phyloP scores from a whole-genome alignment of 805 yeast species.

The Candida silvicultrix region DNA sequence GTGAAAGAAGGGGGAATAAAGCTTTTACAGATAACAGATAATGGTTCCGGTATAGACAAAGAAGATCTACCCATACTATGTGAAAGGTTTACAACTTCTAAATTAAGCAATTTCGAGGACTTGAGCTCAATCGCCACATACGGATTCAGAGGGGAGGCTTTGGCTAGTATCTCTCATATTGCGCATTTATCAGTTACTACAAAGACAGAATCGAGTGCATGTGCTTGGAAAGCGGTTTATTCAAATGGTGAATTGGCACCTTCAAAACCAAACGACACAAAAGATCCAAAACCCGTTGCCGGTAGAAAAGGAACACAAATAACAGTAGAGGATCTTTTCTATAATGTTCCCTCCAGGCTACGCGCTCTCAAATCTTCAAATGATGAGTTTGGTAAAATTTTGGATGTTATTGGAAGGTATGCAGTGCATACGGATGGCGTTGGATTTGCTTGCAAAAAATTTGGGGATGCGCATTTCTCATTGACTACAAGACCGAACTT shows the following conservation, averaged over 20 bases:
- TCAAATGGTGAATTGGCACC: slow-evolving; percentile 56
- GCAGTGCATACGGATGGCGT: slow-evolving; percentile 66
- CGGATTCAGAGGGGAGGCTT: slow-evolving; percentile 96
- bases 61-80: slow-evolving; percentile 79
- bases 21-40: slow-evolving; percentile 79
- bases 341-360: slow-evolving; percentile 76
- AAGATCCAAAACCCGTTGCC: slow-evolving; percentile 68
- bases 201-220: slow-evolving; percentile 48
- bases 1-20: slow-evolving; percentile 93
- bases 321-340: slow-evolving; percentile 82
- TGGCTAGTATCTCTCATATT: slow-evolving; percentile 90
- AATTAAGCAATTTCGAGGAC: slow-evolving; percentile 69
- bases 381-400: slow-evolving; percentile 71
- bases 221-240: slow-evolving; percentile 72
- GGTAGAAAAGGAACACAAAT: slow-evolving; percentile 86
- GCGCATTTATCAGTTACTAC: slow-evolving; percentile 77
- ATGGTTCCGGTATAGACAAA: slow-evolving; percentile 74
- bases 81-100: slow-evolving; percentile 89
- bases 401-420: slow-evolving; percentile 81
- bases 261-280: slow-evolving; percentile 28
- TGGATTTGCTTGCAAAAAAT: slow-evolving; percentile 74
- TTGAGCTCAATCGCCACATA: slow-evolving; percentile 65
- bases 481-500: slow-evolving; percentile 50
- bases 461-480: slow-evolving; percentile 67
- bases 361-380: slow-evolving; percentile 55